These are phyloP conservation scores for Trypanosoma caninum DNA, from an alignment of 208 protist genomes.

Conservation along the genomic window DNA sequence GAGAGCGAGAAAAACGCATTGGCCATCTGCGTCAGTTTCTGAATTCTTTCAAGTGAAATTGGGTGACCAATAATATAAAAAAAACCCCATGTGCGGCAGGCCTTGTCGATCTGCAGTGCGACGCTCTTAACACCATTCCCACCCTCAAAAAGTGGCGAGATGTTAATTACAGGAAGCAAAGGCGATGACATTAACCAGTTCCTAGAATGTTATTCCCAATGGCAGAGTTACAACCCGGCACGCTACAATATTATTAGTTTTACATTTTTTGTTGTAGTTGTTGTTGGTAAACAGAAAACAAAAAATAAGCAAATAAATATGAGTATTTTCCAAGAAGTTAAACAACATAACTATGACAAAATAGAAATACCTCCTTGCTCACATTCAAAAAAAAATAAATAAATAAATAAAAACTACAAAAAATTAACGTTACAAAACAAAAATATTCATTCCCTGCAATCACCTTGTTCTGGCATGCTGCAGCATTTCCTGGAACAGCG, in stretches of 20 bases:
- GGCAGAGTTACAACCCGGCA: no score
- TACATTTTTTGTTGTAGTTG: background rate
- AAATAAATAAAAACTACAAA: background rate
- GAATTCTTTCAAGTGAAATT: conserved; percentile 38
- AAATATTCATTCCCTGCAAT: background rate
- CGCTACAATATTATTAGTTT: no score
- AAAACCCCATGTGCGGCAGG: conserved; percentile 77
- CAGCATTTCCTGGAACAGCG: conserved; percentile 25
- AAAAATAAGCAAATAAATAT: conserved; percentile 1
- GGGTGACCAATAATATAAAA: conserved; percentile 78
- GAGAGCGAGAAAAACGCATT: conserved; percentile 55
- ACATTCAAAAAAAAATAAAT: no score
- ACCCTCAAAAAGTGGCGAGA: conserved; percentile 51
- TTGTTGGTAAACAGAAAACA: background rate
- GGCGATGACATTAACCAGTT: conserved; percentile 3
- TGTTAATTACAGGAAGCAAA: conserved; percentile 70
- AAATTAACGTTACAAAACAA: background rate
- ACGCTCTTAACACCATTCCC: conserved; percentile 36
- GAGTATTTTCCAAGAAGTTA: no score
- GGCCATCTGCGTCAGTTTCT: conserved; percentile 47
- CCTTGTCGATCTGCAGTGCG: conserved; percentile 57
- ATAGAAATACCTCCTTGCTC: no score
- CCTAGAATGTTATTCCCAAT: no score
- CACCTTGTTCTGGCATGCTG: background rate
- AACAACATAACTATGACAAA: no score